Conservation (phyloP, 192 early-diverging fungal genomes). For the Podila epigama region DNA sequence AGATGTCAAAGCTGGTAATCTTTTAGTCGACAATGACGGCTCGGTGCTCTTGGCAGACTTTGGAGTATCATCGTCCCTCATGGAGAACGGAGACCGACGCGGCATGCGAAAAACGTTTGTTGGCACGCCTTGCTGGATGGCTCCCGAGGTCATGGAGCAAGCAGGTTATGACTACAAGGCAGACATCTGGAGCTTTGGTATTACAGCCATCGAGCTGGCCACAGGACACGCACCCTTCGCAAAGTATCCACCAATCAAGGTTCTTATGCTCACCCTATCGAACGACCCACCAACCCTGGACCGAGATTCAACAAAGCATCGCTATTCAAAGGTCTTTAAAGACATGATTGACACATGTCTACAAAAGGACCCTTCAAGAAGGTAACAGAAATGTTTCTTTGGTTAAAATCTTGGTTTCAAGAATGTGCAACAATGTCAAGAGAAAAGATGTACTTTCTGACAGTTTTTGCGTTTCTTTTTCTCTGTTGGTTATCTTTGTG, state of each 20-base stretch:
- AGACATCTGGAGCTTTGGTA: slow-evolving; percentile 93
- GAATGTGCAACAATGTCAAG: background rate
- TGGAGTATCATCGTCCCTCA: slow-evolving; percentile 72
- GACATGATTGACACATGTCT: slow-evolving; percentile 89
- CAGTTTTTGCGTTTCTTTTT: background rate
- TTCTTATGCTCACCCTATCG: slow-evolving; percentile 87
- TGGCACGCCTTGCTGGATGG: slow-evolving; percentile 76
- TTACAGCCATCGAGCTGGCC: slow-evolving; percentile 84
- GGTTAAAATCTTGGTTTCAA: background rate
- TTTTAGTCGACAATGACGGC: slow-evolving; percentile 72
- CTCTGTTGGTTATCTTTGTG: background rate
- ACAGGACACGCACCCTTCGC: slow-evolving; percentile 90
- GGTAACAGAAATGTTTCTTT: too few relatives aligned
- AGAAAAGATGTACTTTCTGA: background rate
- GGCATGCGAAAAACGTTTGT: slow-evolving; percentile 74
- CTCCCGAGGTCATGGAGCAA: slow-evolving; percentile 92
- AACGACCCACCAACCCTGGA: slow-evolving; percentile 88
- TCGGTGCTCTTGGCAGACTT: slow-evolving; percentile 71
- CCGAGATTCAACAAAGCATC: slow-evolving; percentile 75
- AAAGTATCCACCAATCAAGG: slow-evolving; percentile 88
- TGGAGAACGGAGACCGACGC: slow-evolving; percentile 68
- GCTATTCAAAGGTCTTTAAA: slow-evolving; percentile 80
- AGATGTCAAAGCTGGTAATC: slow-evolving; percentile 77
- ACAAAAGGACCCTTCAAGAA: slow-evolving; percentile 77
- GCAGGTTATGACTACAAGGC: slow-evolving; percentile 89